Conservation (phyloP, 1,284 basidiomycete genomes). For the Cryptococcus sp. region DNA sequence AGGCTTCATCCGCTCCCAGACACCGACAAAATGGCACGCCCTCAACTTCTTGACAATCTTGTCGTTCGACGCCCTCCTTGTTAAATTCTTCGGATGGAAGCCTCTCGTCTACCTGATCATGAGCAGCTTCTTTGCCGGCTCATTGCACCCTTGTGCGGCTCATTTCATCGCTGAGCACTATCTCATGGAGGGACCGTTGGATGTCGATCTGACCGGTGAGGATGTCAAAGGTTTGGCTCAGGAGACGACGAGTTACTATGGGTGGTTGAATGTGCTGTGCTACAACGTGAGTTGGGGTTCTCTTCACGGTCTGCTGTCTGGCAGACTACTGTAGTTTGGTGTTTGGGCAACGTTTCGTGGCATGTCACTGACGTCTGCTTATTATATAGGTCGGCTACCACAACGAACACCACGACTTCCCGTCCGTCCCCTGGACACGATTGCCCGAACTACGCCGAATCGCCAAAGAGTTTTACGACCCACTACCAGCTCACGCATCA, state of each 20-base stretch:
- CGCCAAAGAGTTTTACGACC: conserved; percentile 91
- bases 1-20: conserved; percentile 86
- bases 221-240: conserved; percentile 57
- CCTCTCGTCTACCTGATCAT: conserved; percentile 81
- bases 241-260: conserved; percentile 98
- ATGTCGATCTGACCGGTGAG: conserved; percentile 34
- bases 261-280: conserved; percentile 83
- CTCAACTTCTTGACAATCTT: conserved; percentile 74
- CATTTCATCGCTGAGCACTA: conserved; percentile 99
- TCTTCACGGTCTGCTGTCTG: conserved; percentile 2
- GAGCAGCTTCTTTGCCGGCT: conserved; percentile 92
- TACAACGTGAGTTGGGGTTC: conserved; percentile 73
- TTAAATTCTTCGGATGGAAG: conserved; percentile 64
- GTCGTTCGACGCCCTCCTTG: conserved; percentile 69
- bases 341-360: neutral
- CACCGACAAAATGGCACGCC: conserved; percentile 78
- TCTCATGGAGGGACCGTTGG: conserved; percentile 75
- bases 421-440: conserved; percentile 93
- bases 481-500: conserved; percentile 78
- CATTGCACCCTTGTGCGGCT: conserved; percentile 89
- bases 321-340: neutral
- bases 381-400: conserved; percentile 92
- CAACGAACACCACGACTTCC: conserved; percentile 99
- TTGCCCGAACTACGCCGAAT: conserved; percentile 78
- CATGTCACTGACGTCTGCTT: no score